phyloP scores from a whole-genome alignment of 148 eudicot genomes.

The Tetragonia tetragonoides region DNA sequence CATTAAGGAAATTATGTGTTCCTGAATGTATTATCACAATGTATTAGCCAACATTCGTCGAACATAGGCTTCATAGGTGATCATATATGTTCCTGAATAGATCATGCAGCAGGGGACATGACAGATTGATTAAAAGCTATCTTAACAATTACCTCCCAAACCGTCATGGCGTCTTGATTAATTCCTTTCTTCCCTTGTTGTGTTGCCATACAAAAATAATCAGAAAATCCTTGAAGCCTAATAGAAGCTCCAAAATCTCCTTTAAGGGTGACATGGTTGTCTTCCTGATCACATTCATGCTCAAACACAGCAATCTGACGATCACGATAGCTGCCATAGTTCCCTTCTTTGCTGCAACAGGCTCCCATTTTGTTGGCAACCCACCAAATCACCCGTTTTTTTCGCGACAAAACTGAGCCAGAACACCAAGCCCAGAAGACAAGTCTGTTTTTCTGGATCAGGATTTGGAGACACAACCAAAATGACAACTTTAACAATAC shows the following conservation, averaged over 20 bases:
- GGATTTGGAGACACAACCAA: background rate
- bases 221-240: conserved; percentile 59
- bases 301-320: conserved; percentile 17
- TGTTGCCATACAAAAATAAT: conserved; percentile 54
- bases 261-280: conserved; percentile 22
- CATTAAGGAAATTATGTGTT: no score
- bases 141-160: conserved; percentile 70
- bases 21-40: no score
- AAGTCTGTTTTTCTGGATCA: background rate
- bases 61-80: no score
- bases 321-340: conserved; percentile 22
- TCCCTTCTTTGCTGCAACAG: conserved; percentile 60
- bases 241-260: conserved; percentile 56
- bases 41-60: no score
- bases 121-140: no score
- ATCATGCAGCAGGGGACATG: no score
- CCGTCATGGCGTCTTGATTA: conserved; percentile 92
- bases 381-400: background rate
- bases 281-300: conserved; percentile 20
- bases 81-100: no score
- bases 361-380: conserved; percentile 56
- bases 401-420: background rate
- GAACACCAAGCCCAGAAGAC: background rate
- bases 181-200: conserved; percentile 77
- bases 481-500: background rate